Base-by-base conservation (phyloP, 1,139 yeast genomes). In the Yamadazyma kanchanaburiensis region DNA sequence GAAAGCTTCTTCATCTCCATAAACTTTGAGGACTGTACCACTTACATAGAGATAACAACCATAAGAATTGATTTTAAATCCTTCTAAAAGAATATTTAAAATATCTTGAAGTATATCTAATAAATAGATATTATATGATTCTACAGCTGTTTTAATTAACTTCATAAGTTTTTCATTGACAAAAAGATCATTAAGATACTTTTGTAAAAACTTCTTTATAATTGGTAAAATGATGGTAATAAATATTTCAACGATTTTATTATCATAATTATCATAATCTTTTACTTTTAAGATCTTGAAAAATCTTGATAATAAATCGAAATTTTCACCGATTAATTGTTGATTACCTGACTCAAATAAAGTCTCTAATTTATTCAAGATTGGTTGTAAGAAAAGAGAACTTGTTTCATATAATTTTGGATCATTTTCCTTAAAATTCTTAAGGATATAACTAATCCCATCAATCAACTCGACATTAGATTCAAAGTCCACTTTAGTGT, bases 1-100 rank as follows among this genome's bases (percentile, higher is more conserved):
- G 55, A 35, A 64, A 64, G 30, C 22, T 24, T 43, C 46, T 34
- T 76, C 85, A 49, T 79, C 86, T 17, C 85, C 82, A 55, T 74
- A 88, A 40, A 85, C 94, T 38, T 87, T 75, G 31, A 89, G 76
- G 18, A 87, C 63, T 4, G 85, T 73, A 4, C 96, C 96, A 3
- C 95, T 81, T 12, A 86, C 94, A 94, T 95, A 89, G 35, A 89
- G 61, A 51, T 82, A 89, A 53, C 95, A 85, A 2, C 96, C 96
- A 48, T 63, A 76, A 25, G 78, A 75, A 20, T 81, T 81, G 27
- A 63, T 59, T 28, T 77, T 70, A 59, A 87, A 89, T 5, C 94
- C 91, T 24, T 70, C 67, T 36, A 86, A 68, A 40, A 81, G 62
- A 13, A 74, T 64, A 34, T 66, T 72, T 1, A 88, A 89, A 28